phyloP scores from a whole-genome alignment of 1,284 basidiomycete species.

The Cryptococcus deneoformans region DNA sequence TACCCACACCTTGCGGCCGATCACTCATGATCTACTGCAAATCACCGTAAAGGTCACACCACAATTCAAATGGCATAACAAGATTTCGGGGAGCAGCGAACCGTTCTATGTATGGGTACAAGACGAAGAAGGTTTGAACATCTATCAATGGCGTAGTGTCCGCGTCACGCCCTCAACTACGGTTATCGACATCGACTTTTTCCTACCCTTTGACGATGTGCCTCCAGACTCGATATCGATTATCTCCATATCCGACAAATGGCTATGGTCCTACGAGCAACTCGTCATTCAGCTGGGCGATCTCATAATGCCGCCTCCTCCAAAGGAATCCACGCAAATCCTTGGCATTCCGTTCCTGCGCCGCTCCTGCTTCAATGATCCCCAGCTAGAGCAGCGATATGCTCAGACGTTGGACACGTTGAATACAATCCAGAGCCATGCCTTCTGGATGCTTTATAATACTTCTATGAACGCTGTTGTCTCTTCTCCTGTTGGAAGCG shows the following conservation, averaged over 20 bases:
- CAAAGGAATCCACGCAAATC: constrained; percentile 63
- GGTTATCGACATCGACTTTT: constrained; percentile 69
- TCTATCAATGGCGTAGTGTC: constrained; percentile 78
- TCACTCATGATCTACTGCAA: constrained; percentile 79
- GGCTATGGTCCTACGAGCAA: constrained; percentile 88
- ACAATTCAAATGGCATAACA: constrained; percentile 80
- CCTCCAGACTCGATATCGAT: constrained; percentile 67
- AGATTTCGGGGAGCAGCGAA: constrained; percentile 72
- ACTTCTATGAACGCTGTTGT: constrained; percentile 72
- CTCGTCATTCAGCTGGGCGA: constrained; percentile 62
- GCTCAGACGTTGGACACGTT: constrained; percentile 57
- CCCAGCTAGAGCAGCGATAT: constrained; percentile 55
- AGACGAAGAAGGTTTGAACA: constrained; percentile 71
- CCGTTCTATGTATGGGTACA: constrained; percentile 98
- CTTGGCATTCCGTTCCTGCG: constrained; percentile 80
- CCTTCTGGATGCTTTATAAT: constrained; percentile 77
- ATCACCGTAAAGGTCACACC: constrained; percentile 66
- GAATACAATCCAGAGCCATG: constrained; percentile 87
- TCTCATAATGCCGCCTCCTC: constrained; percentile 71
- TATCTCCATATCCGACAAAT: constrained; percentile 87
- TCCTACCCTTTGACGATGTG: constrained; percentile 66
- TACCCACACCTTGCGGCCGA: constrained; percentile 68
- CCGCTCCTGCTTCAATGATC: constrained; percentile 57
- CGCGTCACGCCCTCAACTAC: constrained; percentile 65
- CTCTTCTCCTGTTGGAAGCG: constrained; percentile 75